Conservation (phyloP, 1,139 yeast species). For the Hyphopichia pseudoburtonii region DNA sequence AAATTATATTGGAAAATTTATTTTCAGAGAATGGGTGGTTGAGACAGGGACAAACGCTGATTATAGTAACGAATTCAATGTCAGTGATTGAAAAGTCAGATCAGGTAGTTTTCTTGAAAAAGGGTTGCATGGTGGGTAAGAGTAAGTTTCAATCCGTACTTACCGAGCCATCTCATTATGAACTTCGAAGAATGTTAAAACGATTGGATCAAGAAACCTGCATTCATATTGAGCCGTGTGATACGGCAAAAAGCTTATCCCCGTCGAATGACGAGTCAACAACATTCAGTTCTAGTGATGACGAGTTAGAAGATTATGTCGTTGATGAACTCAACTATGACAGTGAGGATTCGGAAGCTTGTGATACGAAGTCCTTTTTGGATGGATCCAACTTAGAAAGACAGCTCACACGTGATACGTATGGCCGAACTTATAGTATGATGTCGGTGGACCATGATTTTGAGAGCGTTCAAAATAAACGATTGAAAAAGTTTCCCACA, state of each 20-base stretch:
- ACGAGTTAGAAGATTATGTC: conserved; percentile 1
- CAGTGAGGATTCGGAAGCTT: too few species aligned
- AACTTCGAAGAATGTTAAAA: neutral
- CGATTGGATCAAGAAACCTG: neutral
- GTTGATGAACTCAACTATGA: conserved; percentile 1
- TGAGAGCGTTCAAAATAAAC: conserved; percentile 7
- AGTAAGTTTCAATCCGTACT: neutral
- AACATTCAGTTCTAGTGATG: too few species aligned
- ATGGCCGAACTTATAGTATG: neutral
- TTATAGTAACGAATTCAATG: conserved; percentile 28
- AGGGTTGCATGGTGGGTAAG: conserved; percentile 11
- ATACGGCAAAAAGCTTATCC: too few species aligned
- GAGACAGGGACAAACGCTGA: conserved; percentile 23
- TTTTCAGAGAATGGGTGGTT: conserved; percentile 20
- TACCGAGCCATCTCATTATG: neutral
- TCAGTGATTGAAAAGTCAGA: conserved; percentile 22
- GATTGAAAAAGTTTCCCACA: conserved; percentile 14
- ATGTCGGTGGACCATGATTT: too few species aligned
- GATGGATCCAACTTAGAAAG: neutral
- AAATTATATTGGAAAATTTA: conserved; percentile 19
- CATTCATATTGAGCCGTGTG: too few species aligned
- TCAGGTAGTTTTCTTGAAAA: conserved; percentile 19
- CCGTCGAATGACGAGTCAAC: too few species aligned
- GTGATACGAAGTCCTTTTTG: neutral
- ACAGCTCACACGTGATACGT: neutral